Percentiles rank a stretch among this genome's conserved stretches.
phyloP scores from a whole-genome alignment of 805 yeast genomes.

The Candida cerambycidarum region DNA sequence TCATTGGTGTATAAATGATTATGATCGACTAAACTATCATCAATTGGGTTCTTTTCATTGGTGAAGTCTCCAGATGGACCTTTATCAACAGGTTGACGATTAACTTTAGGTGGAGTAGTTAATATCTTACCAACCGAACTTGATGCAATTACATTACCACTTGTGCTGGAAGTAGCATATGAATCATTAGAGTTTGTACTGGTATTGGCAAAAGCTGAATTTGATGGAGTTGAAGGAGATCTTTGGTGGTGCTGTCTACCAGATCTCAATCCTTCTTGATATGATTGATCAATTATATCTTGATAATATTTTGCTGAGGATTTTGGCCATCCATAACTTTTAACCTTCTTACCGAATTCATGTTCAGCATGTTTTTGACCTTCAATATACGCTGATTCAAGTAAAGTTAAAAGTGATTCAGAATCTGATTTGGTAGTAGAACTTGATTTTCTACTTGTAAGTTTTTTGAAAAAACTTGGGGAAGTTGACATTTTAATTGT shows the following conservation, averaged over 20 bases:
- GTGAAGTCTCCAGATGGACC: conserved; percentile 34
- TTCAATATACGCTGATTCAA: conserved; percentile 21
- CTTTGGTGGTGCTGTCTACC: not conserved
- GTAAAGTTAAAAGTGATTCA: conserved; percentile 8
- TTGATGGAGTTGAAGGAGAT: not conserved
- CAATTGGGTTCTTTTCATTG: conserved; percentile 32
- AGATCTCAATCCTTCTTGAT: conserved; percentile 4
- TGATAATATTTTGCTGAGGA: conserved; percentile 5
- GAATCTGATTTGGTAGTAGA: conserved; percentile 5
- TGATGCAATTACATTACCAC: conserved; percentile 5
- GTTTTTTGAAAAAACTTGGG: conserved; percentile 9
- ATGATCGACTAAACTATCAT: conserved; percentile 19
- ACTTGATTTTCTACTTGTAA: conserved; percentile 9
- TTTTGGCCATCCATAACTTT: conserved; percentile 11
- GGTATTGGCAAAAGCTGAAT: too few species aligned
- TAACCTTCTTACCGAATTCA: conserved; percentile 15
- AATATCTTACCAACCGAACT: conserved; percentile 27
- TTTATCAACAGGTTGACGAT: conserved; percentile 28
- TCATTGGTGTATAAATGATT: conserved; percentile 19
- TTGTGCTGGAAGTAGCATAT: not conserved
- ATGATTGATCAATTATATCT: conserved; percentile 8
- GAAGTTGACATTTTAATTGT: conserved; percentile 4
- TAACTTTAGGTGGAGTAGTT: conserved; percentile 29
- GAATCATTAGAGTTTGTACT: not conserved
- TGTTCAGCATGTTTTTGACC: conserved; percentile 21